Evolutionary conservation across 176 grass and related monocot genomes (phyloP).

Genomic region (Pontederia crassipes): DNA sequence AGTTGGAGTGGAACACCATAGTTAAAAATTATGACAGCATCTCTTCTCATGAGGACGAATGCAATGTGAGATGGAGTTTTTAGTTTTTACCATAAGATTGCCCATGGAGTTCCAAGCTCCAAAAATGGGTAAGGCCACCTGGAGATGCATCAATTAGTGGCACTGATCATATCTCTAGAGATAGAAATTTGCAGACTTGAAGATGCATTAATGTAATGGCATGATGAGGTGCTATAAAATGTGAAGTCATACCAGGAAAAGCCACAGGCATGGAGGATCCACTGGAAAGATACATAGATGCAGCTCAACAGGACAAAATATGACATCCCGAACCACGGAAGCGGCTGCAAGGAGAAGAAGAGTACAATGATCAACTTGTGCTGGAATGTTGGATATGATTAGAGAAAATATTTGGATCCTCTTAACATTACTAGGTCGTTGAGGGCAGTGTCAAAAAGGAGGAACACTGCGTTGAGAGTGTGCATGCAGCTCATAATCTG

Average conservation of each 20-base stretch:
- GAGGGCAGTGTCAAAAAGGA: slow-evolving; percentile 17
- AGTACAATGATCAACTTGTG: not conserved
- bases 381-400: slow-evolving; percentile 1
- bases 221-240: not conserved
- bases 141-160: not conserved
- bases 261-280: slow-evolving; percentile 42
- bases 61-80: not conserved
- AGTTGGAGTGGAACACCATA: not conserved
- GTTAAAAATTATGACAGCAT: not conserved
- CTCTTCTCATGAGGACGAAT: not conserved
- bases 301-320: slow-evolving; percentile 54
- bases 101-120: slow-evolving; percentile 26
- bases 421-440: slow-evolving; percentile 7
- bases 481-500: slow-evolving; percentile 25
- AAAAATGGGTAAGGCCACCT: slow-evolving; percentile 69
- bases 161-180: too few species aligned
- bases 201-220: too few species aligned
- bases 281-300: slow-evolving; percentile 42
- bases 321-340: slow-evolving; percentile 43
- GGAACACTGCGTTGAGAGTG: slow-evolving; percentile 12
- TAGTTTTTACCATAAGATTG: slow-evolving; percentile 35
- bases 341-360: slow-evolving; percentile 19
- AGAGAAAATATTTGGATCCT: not conserved
- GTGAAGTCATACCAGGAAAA: slow-evolving; percentile 36
- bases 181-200: too few species aligned